These are phyloP conservation scores for Boletus reticulatus DNA, from an alignment of 768 basidiomycete species.

Conservation along the genomic window DNA sequence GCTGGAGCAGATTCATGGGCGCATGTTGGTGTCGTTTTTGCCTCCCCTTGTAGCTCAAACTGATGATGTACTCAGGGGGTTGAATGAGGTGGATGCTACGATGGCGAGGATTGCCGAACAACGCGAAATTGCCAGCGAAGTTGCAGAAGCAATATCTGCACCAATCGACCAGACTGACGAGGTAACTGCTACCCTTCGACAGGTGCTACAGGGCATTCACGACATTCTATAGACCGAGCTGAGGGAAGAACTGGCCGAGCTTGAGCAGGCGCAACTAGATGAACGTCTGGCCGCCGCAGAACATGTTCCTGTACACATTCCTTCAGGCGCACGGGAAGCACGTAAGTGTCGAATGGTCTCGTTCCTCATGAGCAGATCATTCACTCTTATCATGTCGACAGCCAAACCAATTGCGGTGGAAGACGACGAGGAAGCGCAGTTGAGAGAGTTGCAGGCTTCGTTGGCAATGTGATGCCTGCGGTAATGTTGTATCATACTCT, in stretches of 20 bases:
- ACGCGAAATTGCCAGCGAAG: constrained; percentile 89
- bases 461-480: constrained; percentile 65
- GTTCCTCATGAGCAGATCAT: background rate
- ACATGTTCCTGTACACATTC: constrained; percentile 83
- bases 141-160: constrained; percentile 82
- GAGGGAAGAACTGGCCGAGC: constrained; percentile 72
- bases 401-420: constrained; percentile 52
- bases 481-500: constrained; percentile 10
- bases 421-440: constrained; percentile 90
- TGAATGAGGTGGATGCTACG: constrained; percentile 86
- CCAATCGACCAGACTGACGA: constrained; percentile 72
- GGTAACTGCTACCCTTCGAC: constrained; percentile 40
- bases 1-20: constrained; percentile 84
- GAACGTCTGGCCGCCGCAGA: constrained; percentile 84
- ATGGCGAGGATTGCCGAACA: constrained; percentile 90
- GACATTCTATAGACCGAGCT: constrained; percentile 68
- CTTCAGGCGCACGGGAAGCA: constrained; percentile 53
- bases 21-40: constrained; percentile 62
- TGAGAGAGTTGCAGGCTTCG: constrained; percentile 84
- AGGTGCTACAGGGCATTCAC: background rate
- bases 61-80: constrained; percentile 49
- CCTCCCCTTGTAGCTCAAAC: background rate
- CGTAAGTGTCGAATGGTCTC: constrained; percentile 38
- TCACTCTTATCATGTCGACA: constrained; percentile 9
- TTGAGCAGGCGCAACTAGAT: constrained; percentile 89